Conservation (phyloP, 1,284 basidiomycete species). For the Ustilago lituana region DNA sequence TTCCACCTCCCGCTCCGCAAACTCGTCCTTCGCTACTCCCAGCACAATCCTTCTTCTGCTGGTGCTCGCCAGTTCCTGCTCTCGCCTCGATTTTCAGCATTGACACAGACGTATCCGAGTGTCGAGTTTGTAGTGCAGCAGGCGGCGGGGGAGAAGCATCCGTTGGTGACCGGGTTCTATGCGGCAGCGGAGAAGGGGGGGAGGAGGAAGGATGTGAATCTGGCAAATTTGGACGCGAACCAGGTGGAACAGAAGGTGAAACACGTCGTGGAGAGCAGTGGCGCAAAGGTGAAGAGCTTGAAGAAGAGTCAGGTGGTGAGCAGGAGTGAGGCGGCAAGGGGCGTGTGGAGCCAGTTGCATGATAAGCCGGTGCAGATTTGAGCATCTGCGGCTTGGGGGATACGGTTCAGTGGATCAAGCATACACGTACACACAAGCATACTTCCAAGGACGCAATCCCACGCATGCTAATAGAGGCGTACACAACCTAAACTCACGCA, state of each 20-base stretch:
- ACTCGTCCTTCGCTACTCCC: constrained; percentile 37
- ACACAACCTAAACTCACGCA: too few relatives aligned
- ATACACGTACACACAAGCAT: too few relatives aligned
- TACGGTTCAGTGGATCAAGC: too few relatives aligned
- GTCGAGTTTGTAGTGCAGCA: constrained; percentile 37
- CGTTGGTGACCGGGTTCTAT: constrained; percentile 26
- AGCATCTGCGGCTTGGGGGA: too few relatives aligned
- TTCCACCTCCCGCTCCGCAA: constrained; percentile 40
- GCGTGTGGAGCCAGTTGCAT: constrained; percentile 40
- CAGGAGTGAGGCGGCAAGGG: constrained; percentile 23
- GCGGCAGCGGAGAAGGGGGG: not conserved
- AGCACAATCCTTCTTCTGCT: constrained; percentile 15
- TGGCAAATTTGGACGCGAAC: constrained; percentile 25
- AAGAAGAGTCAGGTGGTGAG: constrained; percentile 28
- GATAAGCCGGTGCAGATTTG: constrained; percentile 15
- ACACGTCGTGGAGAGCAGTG: constrained; percentile 25
- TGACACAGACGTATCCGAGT: constrained; percentile 15
- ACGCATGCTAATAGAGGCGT: too few relatives aligned
- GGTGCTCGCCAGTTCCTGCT: constrained; percentile 21
- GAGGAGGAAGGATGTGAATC: constrained; percentile 28
- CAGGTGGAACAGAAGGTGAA: constrained; percentile 23
- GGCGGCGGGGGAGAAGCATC: constrained; percentile 14
- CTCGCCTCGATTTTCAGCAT: not conserved
- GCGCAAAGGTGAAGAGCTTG: constrained; percentile 20
- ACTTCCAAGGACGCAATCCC: too few relatives aligned